These are phyloP conservation scores for Medicago lupulina DNA, from an alignment of 306 rosid genomes.

Conservation along the genomic window DNA sequence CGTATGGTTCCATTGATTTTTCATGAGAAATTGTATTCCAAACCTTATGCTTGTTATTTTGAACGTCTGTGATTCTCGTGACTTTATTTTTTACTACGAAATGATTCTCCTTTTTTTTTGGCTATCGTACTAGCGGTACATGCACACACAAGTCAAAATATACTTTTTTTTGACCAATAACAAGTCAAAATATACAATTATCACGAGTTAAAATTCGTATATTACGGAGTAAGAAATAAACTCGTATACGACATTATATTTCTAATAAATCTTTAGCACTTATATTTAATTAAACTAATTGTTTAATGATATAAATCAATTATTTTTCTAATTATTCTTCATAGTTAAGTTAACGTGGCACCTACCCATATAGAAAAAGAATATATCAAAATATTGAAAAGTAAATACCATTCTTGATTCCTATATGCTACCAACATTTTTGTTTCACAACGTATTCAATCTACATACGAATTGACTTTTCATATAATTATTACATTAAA, in stretches of 20 bases:
- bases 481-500: not conserved
- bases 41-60: not conserved
- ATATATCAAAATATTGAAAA: slow-evolving; percentile 29
- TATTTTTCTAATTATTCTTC: slow-evolving; percentile 28
- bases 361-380: not conserved
- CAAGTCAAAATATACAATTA: no score
- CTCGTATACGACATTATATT: not conserved
- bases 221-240: not conserved
- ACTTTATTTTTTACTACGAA: not conserved
- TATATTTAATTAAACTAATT: not conserved
- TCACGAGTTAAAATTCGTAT: not conserved
- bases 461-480: no score
- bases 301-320: not conserved
- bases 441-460: no score
- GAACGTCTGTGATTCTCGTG: not conserved
- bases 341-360: slow-evolving; percentile 26
- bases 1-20: no score
- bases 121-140: not conserved
- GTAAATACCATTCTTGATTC: not conserved
- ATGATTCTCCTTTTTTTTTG: no score
- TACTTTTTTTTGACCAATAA: no score
- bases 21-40: no score
- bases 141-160: not conserved
- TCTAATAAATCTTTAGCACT: not conserved
- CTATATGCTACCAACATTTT: slow-evolving; percentile 8